phyloP scores from a whole-genome alignment of 2,329 filamentous ascomycete species.

The Claviceps spartinae region DNA sequence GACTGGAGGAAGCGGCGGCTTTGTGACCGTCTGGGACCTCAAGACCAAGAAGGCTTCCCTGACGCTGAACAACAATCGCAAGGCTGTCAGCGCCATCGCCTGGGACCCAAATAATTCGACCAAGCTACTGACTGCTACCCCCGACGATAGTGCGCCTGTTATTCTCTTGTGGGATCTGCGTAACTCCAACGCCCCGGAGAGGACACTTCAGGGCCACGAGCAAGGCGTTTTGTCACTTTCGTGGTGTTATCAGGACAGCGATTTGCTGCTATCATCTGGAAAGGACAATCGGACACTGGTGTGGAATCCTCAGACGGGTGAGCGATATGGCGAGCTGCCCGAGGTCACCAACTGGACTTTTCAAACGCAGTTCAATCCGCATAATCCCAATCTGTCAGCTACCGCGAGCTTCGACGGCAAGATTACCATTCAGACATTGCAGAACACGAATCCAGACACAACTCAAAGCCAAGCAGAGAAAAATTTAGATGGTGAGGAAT shows the following conservation, averaged over 20 bases:
- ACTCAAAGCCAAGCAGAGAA: slow-evolving; percentile 53
- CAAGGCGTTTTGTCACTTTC: slow-evolving; percentile 86
- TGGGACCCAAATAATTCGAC: slow-evolving; percentile 97
- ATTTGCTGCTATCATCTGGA: slow-evolving; percentile 80
- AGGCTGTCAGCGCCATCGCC: slow-evolving; percentile 85
- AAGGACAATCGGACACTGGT: slow-evolving; percentile 93
- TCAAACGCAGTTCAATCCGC: slow-evolving; percentile 83
- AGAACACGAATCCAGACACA: slow-evolving; percentile 77
- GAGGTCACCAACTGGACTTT: slow-evolving; percentile 99
- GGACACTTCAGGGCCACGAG: slow-evolving; percentile 80
- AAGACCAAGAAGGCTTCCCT: slow-evolving; percentile 96
- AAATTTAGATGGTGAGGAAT: slow-evolving; percentile 79
- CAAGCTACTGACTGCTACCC: slow-evolving; percentile 83
- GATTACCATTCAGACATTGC: slow-evolving; percentile 83
- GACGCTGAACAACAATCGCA: slow-evolving; percentile 89
- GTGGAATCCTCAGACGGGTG: slow-evolving; percentile 90
- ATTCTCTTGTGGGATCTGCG: slow-evolving; percentile 90
- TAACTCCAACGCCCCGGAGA: slow-evolving; percentile 90
- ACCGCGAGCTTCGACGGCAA: slow-evolving; percentile 97
- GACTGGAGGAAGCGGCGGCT: slow-evolving; percentile 82
- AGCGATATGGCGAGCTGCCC: slow-evolving; percentile 80
- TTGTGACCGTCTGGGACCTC: slow-evolving; percentile 96
- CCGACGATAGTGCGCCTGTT: slow-evolving; percentile 75
- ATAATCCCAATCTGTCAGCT: slow-evolving; percentile 82
- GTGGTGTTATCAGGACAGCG: slow-evolving; percentile 86